These are phyloP conservation scores for Euphrasia confusa DNA, from an alignment of 257 asterid genomes.

Conservation along the genomic window DNA sequence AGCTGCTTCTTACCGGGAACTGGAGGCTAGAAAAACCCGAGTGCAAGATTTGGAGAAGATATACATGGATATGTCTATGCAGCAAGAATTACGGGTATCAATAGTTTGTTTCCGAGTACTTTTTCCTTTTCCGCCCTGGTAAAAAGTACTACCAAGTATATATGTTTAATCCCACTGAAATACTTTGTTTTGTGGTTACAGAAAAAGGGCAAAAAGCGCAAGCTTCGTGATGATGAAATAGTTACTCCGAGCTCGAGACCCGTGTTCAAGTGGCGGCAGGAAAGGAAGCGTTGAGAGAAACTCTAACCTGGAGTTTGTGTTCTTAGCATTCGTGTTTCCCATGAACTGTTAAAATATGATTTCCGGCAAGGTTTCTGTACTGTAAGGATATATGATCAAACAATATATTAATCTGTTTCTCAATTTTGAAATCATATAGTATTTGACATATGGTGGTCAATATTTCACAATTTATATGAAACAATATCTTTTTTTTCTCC, in stretches of 20 bases:
- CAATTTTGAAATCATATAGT: neutral
- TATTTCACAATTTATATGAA: too few species aligned
- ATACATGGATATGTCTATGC: slow-evolving; percentile 72
- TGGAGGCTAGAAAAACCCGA: slow-evolving; percentile 68
- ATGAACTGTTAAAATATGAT: too few species aligned
- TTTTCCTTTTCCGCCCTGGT: neutral
- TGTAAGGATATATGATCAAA: too few species aligned
- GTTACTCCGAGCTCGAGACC: slow-evolving; percentile 51
- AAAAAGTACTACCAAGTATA: neutral
- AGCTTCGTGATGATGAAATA: slow-evolving; percentile 78
- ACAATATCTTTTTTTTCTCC: too few species aligned
- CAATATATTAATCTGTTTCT: too few species aligned
- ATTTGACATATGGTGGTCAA: too few species aligned
- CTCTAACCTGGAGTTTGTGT: neutral
- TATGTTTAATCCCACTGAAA: neutral
- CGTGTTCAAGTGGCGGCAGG: slow-evolving; percentile 74
- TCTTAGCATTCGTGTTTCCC: neutral
- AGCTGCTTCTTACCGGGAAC: slow-evolving; percentile 61
- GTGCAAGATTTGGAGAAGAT: slow-evolving; percentile 65
- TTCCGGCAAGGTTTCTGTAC: too few species aligned
- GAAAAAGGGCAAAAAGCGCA: slow-evolving; percentile 79
- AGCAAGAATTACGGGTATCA: slow-evolving; percentile 78
- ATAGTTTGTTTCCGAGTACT: neutral
- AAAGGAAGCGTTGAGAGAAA: slow-evolving; percentile 52
- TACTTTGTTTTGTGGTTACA: slow-evolving; percentile 26